Evolutionary conservation across 371 early-diverging fungal species (phyloP), one percentile per base, ranked within the genome.

Genomic region (Rhizomucor miehei): DNA sequence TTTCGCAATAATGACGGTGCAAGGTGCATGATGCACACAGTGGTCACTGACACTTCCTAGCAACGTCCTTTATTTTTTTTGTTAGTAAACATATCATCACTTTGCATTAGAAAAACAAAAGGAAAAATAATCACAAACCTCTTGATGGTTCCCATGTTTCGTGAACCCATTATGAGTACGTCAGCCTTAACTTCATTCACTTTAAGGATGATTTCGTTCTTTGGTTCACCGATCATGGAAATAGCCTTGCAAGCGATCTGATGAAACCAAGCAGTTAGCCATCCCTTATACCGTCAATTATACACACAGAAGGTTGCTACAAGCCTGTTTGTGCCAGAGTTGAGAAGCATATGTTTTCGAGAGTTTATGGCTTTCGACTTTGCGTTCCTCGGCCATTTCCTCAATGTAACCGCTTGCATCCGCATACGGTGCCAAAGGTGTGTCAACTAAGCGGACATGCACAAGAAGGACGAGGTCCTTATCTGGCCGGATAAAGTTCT

Each of bases 31-130:
- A 44, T 81, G 79, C 24, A 69, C 75, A 50, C 79, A 68, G 48
- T 79, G 71, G 48, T 77, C 76, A 48, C 82, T 81, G 10, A 81
- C 82, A 29, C 79, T 79, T n/a, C 82, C 82, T 16, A 81, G 47
- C 3, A 81, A 47, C 2, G 78, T 69, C 55, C 82, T 77, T 52
- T 34, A 34, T 35, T 16, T 39, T 40, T 39, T 24, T 9, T 43
- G 14, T 21, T 35, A 24, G 24, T 11, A 41, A 35, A 13, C n/a
- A 51, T 24, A 38, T n/a, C 20, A 11, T 29, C 8, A 21, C 12
- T 14, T 17, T 11, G 17, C 17, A 48, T 21, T n/a, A n/a, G 39
- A 38, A 3, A 5, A 29, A 8, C 29, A 8, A 38, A 29, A 34
- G 2, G 8, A n/a, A n/a, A n/a, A n/a, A n/a, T n/a, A n/a, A n/a